Evolutionary conservation across 2,329 filamentous ascomycete genomes (phyloP), one percentile per base, ranked within the genome.

Genomic region (Aspergillus awamori): DNA sequence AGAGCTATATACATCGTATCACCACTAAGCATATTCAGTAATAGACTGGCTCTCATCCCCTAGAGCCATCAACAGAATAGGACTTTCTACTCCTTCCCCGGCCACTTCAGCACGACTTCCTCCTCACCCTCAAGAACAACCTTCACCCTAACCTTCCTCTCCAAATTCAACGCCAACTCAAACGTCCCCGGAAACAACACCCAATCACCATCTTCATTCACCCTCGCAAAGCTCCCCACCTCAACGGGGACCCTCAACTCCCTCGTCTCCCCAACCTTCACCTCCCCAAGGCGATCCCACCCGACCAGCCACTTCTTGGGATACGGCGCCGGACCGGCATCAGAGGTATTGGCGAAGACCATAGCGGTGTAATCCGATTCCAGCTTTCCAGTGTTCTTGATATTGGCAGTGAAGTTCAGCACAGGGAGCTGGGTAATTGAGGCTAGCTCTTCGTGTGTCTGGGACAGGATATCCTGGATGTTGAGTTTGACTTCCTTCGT

Each of bases 281-380:
- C 49, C 2, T 56, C 67, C 1, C 69, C 62, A 0, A 79, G 60
- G 2, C 77, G 67, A 22, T 78, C 72, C 53, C 76, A 79, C 0
- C 75, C 76, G 3, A 78, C 75, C 5, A 81, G 71, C 71, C 76
- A 77, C 57, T 81, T 81, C 59, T 74, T 76, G 1, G 79, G 79
- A 30, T 75, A 71, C 0, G 79, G 79, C 28, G 69, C 62, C 0
- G 79, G 79, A 0, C 79, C 79, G 4, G 76, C 73, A 0, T 69
- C 74, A 10, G 75, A 75, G 52, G 53, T 56, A 11, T 74, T 75
- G 10, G 71, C 69, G 58, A 80, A 81, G 0, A 75, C 65, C 62
- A 81, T 73, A 0, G 73, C 76, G 0, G 77, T 75, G 59, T 80
- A 81, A 60, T 80, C 79, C 0, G 79, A 81, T 2, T 66, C 47